These are phyloP conservation scores for Fusarium acutatum DNA, from an alignment of 2,329 filamentous ascomycete genomes.

Conservation along the genomic window DNA sequence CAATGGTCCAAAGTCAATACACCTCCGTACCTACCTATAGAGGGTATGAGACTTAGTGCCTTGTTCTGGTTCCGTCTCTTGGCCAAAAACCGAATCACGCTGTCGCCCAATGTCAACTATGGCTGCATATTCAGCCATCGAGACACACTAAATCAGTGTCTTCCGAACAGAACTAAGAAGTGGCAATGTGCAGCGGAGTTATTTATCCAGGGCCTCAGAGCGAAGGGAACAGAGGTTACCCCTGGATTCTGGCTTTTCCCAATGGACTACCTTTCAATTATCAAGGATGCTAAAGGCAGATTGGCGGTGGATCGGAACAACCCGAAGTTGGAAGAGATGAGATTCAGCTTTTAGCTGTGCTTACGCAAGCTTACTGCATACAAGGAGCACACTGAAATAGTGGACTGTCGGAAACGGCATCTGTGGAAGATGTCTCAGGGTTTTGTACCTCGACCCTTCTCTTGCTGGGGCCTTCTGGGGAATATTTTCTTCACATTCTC, in stretches of 20 bases:
- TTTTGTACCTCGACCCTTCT: fast-evolving
- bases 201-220: not conserved
- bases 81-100: not conserved
- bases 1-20: too few relatives aligned
- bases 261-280: not conserved
- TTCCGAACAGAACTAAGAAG: not conserved
- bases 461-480: fast-evolving
- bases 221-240: not conserved
- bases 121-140: not conserved
- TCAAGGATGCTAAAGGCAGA: not conserved
- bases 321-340: not conserved
- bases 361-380: not conserved
- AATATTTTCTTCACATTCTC: not conserved
- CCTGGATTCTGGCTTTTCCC: not conserved
- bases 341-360: not conserved
- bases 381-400: not conserved
- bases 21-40: not conserved
- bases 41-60: not conserved
- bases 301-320: not conserved
- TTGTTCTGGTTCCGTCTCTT: not conserved
- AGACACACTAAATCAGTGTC: not conserved
- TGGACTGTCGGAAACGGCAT: not conserved
- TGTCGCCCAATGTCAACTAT: not conserved
- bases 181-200: not conserved
- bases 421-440: not conserved